Evolutionary conservation across 2,329 filamentous ascomycete species (phyloP), one percentile per base, ranked within the genome.

Genomic region (Fusarium keratoplasticum): DNA sequence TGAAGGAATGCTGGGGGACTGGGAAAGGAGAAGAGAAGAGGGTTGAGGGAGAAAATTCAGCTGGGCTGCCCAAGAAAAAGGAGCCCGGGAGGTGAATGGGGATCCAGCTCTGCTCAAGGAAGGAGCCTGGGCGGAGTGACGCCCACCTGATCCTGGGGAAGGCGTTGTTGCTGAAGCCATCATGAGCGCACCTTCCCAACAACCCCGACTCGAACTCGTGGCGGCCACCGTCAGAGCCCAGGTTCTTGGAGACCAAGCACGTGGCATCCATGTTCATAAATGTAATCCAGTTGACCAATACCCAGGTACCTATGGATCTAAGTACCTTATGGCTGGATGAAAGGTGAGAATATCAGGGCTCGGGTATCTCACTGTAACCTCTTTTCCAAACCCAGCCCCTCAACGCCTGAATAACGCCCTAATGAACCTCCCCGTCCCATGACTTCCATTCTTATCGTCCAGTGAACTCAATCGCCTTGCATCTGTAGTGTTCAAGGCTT

Each of bases 281-380:
- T 9, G 22, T 29, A 22, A n/a, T 4, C 47, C 25, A 22, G 25
- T 14, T 63, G 18, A 66, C n/a, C n/a, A 61, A 47, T 33, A 50
- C 35, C n/a, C 13, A 20, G 10, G 36, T 18, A 59, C 50, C 13
- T 29, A 29, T 29, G 27, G 27, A 29, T 29, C 27, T 25, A 22
- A 31, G 52, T 20, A 38, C 27, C 27, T 29, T 29, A 29, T 29
- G 6, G 27, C 2, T 36, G 25, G 18, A 66, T 38, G 47, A 47
- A 54, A 20, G 61, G 50, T 47, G 58, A 71, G 61, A 54, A 62
- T 29, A 38, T 52, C 33, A 50, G 68, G 47, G 55, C 62, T 33
- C 58, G 71, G 70, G 67, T 69, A 74, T 77, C 64, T 74, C 64
- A 54, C 69, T 61, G 40, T 50, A 33, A 55, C 50, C 52, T 67